phyloP scores from a whole-genome alignment of 2,329 filamentous ascomycete genomes.

The Scopulariopsis brevicaulis region DNA sequence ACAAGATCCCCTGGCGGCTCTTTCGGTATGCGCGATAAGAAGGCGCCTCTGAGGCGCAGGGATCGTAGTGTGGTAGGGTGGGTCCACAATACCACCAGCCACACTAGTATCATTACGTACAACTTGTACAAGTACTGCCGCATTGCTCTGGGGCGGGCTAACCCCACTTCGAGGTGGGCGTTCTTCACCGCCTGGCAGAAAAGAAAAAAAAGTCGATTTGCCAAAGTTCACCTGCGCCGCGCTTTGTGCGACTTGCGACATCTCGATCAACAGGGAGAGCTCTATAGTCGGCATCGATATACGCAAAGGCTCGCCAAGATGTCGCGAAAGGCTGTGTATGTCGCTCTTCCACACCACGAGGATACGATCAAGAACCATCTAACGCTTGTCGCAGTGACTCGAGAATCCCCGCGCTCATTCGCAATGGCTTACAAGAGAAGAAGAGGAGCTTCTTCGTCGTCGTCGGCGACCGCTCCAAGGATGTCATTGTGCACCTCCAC shows the following conservation, averaged over 20 bases:
- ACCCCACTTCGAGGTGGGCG: not conserved
- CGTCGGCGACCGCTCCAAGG: conserved; percentile 87
- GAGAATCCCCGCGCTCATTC: conserved; percentile 81
- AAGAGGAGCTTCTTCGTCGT: conserved; percentile 97
- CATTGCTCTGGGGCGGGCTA: not conserved
- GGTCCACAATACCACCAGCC: not conserved
- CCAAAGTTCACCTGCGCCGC: not conserved
- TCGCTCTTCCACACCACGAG: not conserved
- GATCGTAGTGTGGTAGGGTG: not conserved
- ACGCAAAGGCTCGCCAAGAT: not conserved
- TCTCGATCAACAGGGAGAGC: not conserved
- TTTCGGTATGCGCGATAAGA: not conserved
- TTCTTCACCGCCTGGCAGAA: conserved; percentile 4
- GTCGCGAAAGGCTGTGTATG: conserved; percentile 4
- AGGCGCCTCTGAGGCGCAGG: not conserved
- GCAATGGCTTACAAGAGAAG: conserved; percentile 88
- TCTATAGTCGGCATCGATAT: not conserved
- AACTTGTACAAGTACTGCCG: not conserved
- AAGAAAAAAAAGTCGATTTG: conserved; percentile 1
- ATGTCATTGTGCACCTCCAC: conserved; percentile 89
- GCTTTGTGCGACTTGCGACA: not conserved
- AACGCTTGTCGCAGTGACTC: conserved; percentile 51
- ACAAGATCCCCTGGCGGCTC: not conserved
- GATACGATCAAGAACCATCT: not conserved
- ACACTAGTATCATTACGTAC: not conserved